A percentile compares a stretch with the other conserved stretches of the same genome.
Evolutionary conservation across 352 stramenopile genomes (phyloP).

Genomic region (Phytophthora chlamydospora): DNA sequence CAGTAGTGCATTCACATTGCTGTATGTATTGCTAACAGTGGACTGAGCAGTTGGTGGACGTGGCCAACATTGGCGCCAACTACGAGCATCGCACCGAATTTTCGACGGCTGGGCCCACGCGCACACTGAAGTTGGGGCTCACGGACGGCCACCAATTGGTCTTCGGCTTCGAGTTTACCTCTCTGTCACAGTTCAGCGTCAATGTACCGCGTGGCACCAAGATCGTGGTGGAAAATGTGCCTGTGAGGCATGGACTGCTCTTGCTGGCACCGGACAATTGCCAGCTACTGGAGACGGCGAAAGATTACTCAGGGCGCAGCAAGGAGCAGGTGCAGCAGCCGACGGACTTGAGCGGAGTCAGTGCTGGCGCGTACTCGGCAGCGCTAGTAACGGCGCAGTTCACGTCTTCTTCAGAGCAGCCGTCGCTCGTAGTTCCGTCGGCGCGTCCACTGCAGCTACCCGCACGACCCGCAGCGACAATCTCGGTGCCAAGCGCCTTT

Average conservation of each 20-base stretch:
- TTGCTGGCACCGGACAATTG: slow-evolving; percentile 73
- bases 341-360: slow-evolving; percentile 21
- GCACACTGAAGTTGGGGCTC: slow-evolving; percentile 84
- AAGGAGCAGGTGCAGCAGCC: slow-evolving; percentile 18
- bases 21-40: slow-evolving; percentile 3
- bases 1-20: neutral
- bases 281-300: slow-evolving; percentile 54
- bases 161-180: slow-evolving; percentile 76
- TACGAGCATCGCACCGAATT: slow-evolving; percentile 77
- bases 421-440: slow-evolving; percentile 1
- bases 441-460: slow-evolving; percentile 6
- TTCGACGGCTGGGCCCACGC: slow-evolving; percentile 50
- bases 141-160: slow-evolving; percentile 80
- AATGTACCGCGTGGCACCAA: slow-evolving; percentile 68
- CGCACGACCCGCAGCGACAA: slow-evolving; percentile 1
- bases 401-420: slow-evolving; percentile 26
- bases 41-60: slow-evolving; percentile 66
- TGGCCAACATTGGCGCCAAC: slow-evolving; percentile 82
- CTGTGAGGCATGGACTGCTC: slow-evolving; percentile 73
- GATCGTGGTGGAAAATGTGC: slow-evolving; percentile 69
- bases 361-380: slow-evolving; percentile 59
- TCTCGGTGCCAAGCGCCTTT: neutral
- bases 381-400: slow-evolving; percentile 61
- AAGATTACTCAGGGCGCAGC: slow-evolving; percentile 28
- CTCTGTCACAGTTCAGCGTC: slow-evolving; percentile 59